phyloP scores from a whole-genome alignment of 2,329 filamentous ascomycete species.

The Endocalyx cinctus region DNA sequence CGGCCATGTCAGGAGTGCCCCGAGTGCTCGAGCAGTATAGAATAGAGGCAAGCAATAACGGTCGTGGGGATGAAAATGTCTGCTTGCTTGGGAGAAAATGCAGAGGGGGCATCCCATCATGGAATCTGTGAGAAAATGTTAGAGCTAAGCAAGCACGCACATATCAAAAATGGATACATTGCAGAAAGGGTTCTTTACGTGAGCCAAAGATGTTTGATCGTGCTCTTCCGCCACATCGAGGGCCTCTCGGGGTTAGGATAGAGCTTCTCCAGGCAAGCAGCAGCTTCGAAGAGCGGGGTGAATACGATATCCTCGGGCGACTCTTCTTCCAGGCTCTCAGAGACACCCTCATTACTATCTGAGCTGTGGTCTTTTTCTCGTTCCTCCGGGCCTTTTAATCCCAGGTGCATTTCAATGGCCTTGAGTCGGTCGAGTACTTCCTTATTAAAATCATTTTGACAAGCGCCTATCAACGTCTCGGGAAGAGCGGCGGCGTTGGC shows the following conservation, averaged over 20 bases:
- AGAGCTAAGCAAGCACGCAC: not conserved
- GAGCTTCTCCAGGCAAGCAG: conserved; percentile 22
- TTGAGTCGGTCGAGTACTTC: conserved; percentile 17
- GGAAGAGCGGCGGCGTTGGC: conserved; percentile 29
- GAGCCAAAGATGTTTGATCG: conserved; percentile 31
- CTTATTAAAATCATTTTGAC: conserved; percentile 13
- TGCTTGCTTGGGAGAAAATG: conserved; percentile 40
- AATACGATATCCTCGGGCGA: conserved; percentile 5
- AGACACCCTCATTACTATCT: not conserved
- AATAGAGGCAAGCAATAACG: conserved; percentile 38
- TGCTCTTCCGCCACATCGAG: conserved; percentile 27
- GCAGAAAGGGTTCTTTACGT: conserved; percentile 21
- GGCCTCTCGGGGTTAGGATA: conserved; percentile 18
- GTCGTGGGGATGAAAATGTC: conserved; percentile 36
- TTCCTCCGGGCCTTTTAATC: conserved; percentile 11
- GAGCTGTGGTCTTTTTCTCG: conserved; percentile 3
- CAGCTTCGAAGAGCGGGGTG: conserved; percentile 24
- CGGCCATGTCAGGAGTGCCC: conserved; percentile 28
- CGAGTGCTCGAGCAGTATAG: conserved; percentile 36
- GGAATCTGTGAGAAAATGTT: conserved; percentile 27
- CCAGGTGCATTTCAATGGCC: conserved; percentile 22
- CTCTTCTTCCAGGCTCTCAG: conserved; percentile 2
- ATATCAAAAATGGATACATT: no score
- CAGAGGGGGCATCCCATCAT: conserved; percentile 38
- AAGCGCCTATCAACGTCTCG: conserved; percentile 4